These are phyloP conservation scores for Furcasterigmium sp. DNA, from an alignment of 2,329 filamentous ascomycete species.

Conservation along the genomic window DNA sequence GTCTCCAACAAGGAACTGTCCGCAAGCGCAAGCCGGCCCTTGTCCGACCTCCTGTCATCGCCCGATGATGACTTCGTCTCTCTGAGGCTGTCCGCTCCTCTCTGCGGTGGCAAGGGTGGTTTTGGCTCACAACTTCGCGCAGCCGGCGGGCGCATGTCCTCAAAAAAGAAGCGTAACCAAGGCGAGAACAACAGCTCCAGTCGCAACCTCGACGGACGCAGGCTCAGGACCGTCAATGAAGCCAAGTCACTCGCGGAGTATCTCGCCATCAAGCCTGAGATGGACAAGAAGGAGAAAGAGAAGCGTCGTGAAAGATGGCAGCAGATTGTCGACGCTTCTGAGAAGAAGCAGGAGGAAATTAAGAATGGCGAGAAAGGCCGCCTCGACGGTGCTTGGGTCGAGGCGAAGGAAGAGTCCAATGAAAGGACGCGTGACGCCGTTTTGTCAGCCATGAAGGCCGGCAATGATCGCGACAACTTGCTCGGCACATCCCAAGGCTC, in stretches of 20 bases:
- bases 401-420: constrained; percentile 85
- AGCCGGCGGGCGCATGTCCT: constrained; percentile 96
- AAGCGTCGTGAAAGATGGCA: constrained; percentile 80
- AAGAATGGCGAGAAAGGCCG: constrained; percentile 65
- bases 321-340: constrained; percentile 78
- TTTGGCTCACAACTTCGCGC: constrained; percentile 97
- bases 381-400: constrained; percentile 88
- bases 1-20: constrained; percentile 68
- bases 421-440: constrained; percentile 79
- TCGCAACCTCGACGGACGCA: constrained; percentile 85
- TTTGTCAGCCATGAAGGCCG: constrained; percentile 61
- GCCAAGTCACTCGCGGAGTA: constrained; percentile 95
- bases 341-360: constrained; percentile 78
- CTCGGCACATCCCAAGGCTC: constrained; percentile 47
- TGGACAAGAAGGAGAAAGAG: constrained; percentile 92
- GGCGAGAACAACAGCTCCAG: constrained; percentile 85
- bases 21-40: constrained; percentile 42
- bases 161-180: constrained; percentile 79
- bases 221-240: constrained; percentile 87
- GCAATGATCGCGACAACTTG: constrained; percentile 56
- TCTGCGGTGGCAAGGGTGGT: constrained; percentile 93
- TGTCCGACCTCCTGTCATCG: constrained; percentile 57
- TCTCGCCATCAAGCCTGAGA: constrained; percentile 90
- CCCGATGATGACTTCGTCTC: constrained; percentile 66
- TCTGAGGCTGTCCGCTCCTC: constrained; percentile 70